phyloP scores from a whole-genome alignment of 306 rosid species.

The Calophaca sinica region DNA sequence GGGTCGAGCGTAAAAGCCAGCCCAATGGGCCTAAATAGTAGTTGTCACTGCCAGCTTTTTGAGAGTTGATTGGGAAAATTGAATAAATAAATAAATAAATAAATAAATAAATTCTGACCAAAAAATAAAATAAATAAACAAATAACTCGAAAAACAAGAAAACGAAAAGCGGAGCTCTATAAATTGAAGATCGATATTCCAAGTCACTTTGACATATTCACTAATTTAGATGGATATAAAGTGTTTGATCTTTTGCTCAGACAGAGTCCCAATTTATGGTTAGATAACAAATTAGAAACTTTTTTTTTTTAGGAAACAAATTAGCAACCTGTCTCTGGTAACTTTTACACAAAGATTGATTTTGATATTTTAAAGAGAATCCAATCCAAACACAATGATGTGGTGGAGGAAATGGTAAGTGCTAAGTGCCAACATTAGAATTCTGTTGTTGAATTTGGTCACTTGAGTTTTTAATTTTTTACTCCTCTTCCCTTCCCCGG shows the following conservation, averaged over 20 bases:
- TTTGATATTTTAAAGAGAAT: background rate
- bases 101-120: no score
- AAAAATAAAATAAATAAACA: no score
- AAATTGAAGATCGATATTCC: no score
- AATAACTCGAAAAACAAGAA: no score
- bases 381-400: background rate
- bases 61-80: background rate
- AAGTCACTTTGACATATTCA: no score
- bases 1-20: background rate
- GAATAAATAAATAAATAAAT: no score
- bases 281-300: background rate
- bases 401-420: background rate
- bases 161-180: no score
- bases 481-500: background rate
- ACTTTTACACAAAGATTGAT: background rate
- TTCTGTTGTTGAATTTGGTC: background rate
- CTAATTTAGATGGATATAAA: background rate
- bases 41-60: background rate
- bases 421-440: conserved; percentile 1
- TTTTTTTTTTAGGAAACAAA: no score
- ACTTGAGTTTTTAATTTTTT: background rate
- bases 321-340: background rate
- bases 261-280: background rate
- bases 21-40: conserved; percentile 22
- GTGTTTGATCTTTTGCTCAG: background rate